These are phyloP conservation scores for Penicillium occitanis DNA, from an alignment of 2,329 filamentous ascomycete species.

Conservation along the genomic window DNA sequence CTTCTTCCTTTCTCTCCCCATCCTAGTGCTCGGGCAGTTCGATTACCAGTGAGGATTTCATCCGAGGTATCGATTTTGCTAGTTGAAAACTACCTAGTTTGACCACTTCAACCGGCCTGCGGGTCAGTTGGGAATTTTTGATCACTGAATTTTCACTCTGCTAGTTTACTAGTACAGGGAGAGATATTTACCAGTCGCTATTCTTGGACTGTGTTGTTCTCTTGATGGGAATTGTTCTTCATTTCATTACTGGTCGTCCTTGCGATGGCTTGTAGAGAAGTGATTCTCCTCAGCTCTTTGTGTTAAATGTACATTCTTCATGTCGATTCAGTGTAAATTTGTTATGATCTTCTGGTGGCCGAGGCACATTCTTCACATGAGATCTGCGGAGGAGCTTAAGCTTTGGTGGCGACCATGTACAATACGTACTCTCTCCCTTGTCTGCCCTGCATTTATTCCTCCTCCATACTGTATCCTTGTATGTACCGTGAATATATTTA, in stretches of 20 bases:
- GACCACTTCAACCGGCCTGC: constrained; percentile 72
- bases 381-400: neutral
- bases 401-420: neutral
- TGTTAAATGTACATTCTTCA: neutral
- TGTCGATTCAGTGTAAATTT: neutral
- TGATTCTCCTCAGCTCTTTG: constrained; percentile 19
- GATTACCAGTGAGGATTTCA: constrained; percentile 80
- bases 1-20: constrained; percentile 38
- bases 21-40: constrained; percentile 66
- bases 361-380: neutral
- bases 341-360: neutral
- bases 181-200: neutral
- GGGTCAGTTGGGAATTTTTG: constrained; percentile 80
- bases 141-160: constrained; percentile 26
- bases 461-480: neutral
- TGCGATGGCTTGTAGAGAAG: constrained; percentile 42
- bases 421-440: neutral
- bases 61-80: constrained; percentile 87
- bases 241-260: constrained; percentile 42
- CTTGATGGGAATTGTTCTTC: constrained; percentile 31
- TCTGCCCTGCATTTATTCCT: neutral
- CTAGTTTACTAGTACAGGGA: constrained; percentile 1
- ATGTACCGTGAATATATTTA: neutral
- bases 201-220: neutral
- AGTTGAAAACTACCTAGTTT: constrained; percentile 81